phyloP scores from a whole-genome alignment of 2,329 filamentous ascomycete species.

The Arachnopeziza araneosa region DNA sequence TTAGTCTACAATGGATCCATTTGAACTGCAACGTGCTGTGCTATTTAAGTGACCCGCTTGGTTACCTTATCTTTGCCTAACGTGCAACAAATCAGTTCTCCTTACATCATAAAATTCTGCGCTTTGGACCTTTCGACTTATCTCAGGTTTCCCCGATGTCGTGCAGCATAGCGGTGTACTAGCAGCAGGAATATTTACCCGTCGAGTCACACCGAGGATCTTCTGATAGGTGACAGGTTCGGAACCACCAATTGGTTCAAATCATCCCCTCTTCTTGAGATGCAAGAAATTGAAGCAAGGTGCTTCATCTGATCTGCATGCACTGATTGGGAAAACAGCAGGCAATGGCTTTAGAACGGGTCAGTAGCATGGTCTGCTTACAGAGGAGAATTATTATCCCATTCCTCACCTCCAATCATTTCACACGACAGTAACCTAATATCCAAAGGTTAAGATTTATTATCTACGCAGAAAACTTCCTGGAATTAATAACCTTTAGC shows the following conservation, averaged over 20 bases:
- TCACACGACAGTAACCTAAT: too few relatives aligned
- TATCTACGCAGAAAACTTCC: too few relatives aligned
- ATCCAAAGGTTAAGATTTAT: too few relatives aligned
- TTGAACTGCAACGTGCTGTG: background rate
- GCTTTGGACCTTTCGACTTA: background rate
- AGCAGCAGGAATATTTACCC: background rate
- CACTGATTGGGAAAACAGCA: too few relatives aligned
- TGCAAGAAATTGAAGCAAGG: background rate
- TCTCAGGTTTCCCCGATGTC: background rate
- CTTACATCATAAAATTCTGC: background rate
- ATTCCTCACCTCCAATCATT: too few relatives aligned
- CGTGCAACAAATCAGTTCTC: background rate
- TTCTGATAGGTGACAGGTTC: background rate
- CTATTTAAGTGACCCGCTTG: background rate
- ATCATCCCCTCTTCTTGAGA: background rate
- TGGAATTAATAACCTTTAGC: too few relatives aligned
- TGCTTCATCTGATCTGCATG: background rate
- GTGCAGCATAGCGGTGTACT: background rate
- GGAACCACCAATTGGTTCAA: background rate
- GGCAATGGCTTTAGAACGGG: too few relatives aligned
- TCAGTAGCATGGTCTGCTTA: too few relatives aligned
- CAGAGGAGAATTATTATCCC: too few relatives aligned
- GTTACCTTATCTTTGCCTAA: background rate
- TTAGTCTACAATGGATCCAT: conserved; percentile 26
- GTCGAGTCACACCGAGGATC: background rate